Evolutionary conservation across 1,139 yeast genomes (phyloP).

Genomic region (Geotrichum fermentans): DNA sequence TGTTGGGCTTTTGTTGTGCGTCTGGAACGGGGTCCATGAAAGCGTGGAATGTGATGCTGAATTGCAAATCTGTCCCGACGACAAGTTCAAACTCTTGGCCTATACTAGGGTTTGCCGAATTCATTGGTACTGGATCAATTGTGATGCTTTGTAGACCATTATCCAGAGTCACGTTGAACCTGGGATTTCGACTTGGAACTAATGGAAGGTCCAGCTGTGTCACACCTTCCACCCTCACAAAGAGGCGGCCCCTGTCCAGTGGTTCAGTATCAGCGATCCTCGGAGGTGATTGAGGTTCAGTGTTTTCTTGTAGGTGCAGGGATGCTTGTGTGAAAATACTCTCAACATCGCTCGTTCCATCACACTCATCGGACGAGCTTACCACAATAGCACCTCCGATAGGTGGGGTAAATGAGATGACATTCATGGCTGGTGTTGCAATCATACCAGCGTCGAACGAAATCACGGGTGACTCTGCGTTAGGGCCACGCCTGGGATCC

Average conservation of each 20-base stretch:
- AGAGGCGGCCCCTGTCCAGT: slow-evolving; percentile 68
- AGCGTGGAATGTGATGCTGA: slow-evolving; percentile 63
- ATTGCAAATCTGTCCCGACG: slow-evolving; percentile 56
- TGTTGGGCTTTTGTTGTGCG: neutral
- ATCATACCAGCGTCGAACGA: slow-evolving; percentile 22
- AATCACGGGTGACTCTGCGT: slow-evolving; percentile 13
- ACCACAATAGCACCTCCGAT: slow-evolving; percentile 17
- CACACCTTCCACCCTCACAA: slow-evolving; percentile 62
- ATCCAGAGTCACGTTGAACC: slow-evolving; percentile 67
- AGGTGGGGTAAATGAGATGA: slow-evolving; percentile 24
- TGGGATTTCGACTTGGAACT: slow-evolving; percentile 41
- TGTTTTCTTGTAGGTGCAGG: neutral
- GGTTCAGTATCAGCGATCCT: slow-evolving; percentile 23
- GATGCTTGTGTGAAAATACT: slow-evolving; percentile 13
- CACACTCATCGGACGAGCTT: slow-evolving; percentile 16
- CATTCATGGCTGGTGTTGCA: slow-evolving; percentile 27
- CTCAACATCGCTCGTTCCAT: slow-evolving; percentile 13
- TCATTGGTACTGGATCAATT: slow-evolving; percentile 57
- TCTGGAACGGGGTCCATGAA: neutral
- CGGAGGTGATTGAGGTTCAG: neutral
- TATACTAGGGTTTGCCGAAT: slow-evolving; percentile 42
- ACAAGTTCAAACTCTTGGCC: slow-evolving; percentile 81
- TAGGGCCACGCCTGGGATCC: neutral
- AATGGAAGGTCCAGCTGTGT: slow-evolving; percentile 54
- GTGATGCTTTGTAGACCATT: slow-evolving; percentile 83